Evolutionary conservation across 495 filamentous ascomycete species (phyloP).

Genomic region (Letharia columbiana): DNA sequence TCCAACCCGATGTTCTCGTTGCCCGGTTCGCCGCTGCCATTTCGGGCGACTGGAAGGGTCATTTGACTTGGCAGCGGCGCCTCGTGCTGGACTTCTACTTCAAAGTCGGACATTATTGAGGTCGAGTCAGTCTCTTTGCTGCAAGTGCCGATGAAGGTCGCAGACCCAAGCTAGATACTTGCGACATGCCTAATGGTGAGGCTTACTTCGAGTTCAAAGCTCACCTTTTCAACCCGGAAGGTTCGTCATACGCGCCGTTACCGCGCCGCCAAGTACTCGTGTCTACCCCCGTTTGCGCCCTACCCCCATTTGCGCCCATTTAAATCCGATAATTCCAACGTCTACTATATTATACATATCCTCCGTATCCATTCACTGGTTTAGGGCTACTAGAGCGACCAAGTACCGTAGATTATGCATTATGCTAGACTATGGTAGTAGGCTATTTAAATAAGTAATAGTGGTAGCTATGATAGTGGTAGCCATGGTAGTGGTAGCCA

Average conservation of each 20-base stretch:
- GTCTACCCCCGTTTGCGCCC: no score
- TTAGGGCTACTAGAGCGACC: no score
- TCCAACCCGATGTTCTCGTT: conserved; percentile 12
- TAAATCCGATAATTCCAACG: no score
- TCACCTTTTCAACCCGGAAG: background rate
- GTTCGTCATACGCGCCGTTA: background rate
- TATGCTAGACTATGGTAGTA: no score
- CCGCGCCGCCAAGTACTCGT: conserved; percentile 1
- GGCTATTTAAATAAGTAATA: no score
- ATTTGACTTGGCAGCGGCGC: conserved; percentile 17
- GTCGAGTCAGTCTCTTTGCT: background rate
- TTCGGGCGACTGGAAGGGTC: conserved; percentile 11
- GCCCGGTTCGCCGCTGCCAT: conserved; percentile 18
- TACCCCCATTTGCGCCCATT: no score
- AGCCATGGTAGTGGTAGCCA: no score
- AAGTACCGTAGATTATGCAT: no score
- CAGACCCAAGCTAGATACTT: background rate
- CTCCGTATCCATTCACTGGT: no score
- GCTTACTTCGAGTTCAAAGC: background rate
- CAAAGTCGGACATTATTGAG: background rate
- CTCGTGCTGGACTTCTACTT: background rate
- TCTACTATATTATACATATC: no score
- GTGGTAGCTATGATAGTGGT: no score
- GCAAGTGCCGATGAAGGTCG: background rate
- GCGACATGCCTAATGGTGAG: background rate